Evolutionary conservation across 495 filamentous ascomycete species (phyloP).

Genomic region (Penicillium herquei): DNA sequence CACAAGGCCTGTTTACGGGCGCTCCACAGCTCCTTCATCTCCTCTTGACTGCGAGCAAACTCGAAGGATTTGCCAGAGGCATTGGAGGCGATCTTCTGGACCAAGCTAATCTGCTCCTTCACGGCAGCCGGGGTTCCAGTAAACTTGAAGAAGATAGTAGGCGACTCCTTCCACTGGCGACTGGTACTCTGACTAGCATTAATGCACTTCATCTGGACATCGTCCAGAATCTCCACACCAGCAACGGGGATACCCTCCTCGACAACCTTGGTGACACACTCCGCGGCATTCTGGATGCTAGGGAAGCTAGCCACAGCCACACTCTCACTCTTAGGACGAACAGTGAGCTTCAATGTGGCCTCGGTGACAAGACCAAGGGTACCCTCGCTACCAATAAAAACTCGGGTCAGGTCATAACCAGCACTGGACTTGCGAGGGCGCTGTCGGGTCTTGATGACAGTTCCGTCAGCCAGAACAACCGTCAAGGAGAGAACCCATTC

Average conservation of each 20-base stretch:
- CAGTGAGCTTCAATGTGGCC: slow-evolving; percentile 60
- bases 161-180: slow-evolving; percentile 58
- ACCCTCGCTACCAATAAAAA: slow-evolving; percentile 65
- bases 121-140: slow-evolving; percentile 55
- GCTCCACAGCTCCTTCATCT: slow-evolving; percentile 60
- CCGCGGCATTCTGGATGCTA: slow-evolving; percentile 54
- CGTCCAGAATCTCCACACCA: slow-evolving; percentile 63
- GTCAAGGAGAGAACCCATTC: slow-evolving; percentile 67
- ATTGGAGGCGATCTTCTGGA: slow-evolving; percentile 53
- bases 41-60: slow-evolving; percentile 54
- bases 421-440: slow-evolving; percentile 65
- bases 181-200: slow-evolving; percentile 55
- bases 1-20: slow-evolving; percentile 61
- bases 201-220: slow-evolving; percentile 66
- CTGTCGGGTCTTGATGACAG: slow-evolving; percentile 63
- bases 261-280: slow-evolving; percentile 59
- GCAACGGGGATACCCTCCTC: slow-evolving; percentile 62
- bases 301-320: slow-evolving; percentile 63
- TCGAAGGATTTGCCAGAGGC: slow-evolving; percentile 54
- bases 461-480: slow-evolving; percentile 64
- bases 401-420: slow-evolving; percentile 62
- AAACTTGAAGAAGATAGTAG: slow-evolving; percentile 68
- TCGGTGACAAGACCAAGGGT: slow-evolving; percentile 66
- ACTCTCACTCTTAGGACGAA: slow-evolving; percentile 59
- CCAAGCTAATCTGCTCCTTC: slow-evolving; percentile 59